Evolutionary conservation across 2,329 filamentous ascomycete genomes (phyloP).

Genomic region (Hypoxylon sp.): DNA sequence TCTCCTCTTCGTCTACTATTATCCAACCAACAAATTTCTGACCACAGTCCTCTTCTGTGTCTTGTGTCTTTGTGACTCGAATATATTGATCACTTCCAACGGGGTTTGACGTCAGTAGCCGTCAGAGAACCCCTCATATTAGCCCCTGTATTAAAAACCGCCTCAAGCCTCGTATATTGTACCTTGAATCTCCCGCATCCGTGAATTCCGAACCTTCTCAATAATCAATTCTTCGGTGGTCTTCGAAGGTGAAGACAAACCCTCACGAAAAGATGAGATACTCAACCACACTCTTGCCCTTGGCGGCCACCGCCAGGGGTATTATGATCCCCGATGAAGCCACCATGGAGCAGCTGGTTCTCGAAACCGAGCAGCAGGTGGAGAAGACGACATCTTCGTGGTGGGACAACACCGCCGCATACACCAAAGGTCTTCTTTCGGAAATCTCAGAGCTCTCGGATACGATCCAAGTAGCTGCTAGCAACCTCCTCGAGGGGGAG

Average conservation of each 20-base stretch:
- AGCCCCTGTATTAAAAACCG: constrained; percentile 13
- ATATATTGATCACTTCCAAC: constrained; percentile 2
- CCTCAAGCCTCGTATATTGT: not conserved
- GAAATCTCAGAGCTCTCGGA: too few species aligned
- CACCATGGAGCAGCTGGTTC: constrained; percentile 40
- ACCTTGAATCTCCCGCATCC: constrained; percentile 16
- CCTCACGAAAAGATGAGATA: constrained; percentile 37
- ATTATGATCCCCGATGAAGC: constrained; percentile 45
- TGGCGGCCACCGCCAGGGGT: constrained; percentile 36
- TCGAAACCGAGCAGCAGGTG: constrained; percentile 34
- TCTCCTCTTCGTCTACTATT: too few species aligned
- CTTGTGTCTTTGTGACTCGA: constrained; percentile 15
- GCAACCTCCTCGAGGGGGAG: constrained; percentile 33
- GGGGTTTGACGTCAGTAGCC: constrained; percentile 26
- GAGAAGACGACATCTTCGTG: constrained; percentile 35
- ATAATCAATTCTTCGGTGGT: not conserved
- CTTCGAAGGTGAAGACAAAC: not conserved
- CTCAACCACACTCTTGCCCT: constrained; percentile 35
- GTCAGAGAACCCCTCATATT: constrained; percentile 12
- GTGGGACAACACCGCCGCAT: constrained; percentile 25
- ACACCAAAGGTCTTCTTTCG: constrained; percentile 30
- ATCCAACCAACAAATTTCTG: too few species aligned
- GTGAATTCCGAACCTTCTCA: constrained; percentile 20
- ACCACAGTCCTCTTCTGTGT: too few species aligned
- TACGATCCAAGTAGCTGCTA: too few species aligned